These are phyloP conservation scores for Staphylotrichum longicolle DNA, from an alignment of 495 filamentous ascomycete species.

Conservation along the genomic window DNA sequence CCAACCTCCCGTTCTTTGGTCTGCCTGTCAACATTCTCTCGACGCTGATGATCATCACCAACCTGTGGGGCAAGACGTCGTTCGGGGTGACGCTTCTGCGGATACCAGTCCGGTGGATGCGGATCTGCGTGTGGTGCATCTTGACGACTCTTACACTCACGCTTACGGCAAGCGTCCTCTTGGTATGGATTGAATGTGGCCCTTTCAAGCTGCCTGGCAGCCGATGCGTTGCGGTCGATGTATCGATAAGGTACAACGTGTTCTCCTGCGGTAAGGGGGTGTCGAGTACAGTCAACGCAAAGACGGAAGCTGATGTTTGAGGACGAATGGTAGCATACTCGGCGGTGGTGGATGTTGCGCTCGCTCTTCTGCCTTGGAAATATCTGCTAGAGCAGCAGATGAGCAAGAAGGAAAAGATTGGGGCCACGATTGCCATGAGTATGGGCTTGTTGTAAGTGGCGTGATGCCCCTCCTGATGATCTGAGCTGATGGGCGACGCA, in stretches of 20 bases:
- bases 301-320: slow-evolving; percentile 9
- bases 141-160: slow-evolving; percentile 36
- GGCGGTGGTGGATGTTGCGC: slow-evolving; percentile 34
- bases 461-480: not conserved
- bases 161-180: slow-evolving; percentile 35
- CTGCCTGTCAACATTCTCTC: slow-evolving; percentile 25
- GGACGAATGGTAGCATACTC: slow-evolving; percentile 34
- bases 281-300: not conserved
- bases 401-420: slow-evolving; percentile 38
- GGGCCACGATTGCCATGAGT: slow-evolving; percentile 40
- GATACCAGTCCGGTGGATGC: slow-evolving; percentile 26
- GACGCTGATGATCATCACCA: slow-evolving; percentile 26
- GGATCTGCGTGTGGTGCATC: slow-evolving; percentile 23
- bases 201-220: slow-evolving; percentile 21
- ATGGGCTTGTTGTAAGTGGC: slow-evolving; percentile 40
- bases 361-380: slow-evolving; percentile 39
- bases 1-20: slow-evolving; percentile 22
- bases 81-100: slow-evolving; percentile 34
- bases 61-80: slow-evolving; percentile 33
- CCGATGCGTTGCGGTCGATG: slow-evolving; percentile 30
- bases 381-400: slow-evolving; percentile 37
- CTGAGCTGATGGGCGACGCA: slow-evolving; percentile 14
- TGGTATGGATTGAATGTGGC: slow-evolving; percentile 39
- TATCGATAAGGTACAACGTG: slow-evolving; percentile 28
- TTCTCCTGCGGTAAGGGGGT: slow-evolving; percentile 28